Conservation (phyloP, 768 basidiomycete species). For the Lentinula sp. region DNA sequence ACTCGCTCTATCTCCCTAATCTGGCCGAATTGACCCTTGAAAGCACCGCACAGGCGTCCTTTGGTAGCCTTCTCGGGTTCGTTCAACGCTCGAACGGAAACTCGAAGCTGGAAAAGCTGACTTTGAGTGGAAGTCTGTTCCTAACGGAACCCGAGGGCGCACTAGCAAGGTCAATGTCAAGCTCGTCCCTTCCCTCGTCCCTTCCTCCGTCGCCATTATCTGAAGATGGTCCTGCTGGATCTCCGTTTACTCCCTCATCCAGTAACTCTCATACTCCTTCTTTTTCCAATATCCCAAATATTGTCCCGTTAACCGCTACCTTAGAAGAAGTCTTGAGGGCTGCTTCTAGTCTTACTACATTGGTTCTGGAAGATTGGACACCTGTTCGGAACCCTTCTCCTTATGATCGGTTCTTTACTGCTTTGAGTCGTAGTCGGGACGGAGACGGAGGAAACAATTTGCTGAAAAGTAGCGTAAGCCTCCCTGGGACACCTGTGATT, state of each 20-base stretch:
- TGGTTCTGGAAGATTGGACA: conserved; percentile 2
- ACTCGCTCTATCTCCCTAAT: background rate
- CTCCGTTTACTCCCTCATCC: background rate
- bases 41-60: background rate
- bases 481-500: background rate
- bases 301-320: background rate
- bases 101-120: background rate
- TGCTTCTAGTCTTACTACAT: background rate
- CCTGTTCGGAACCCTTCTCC: background rate
- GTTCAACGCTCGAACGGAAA: background rate
- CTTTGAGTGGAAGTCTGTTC: background rate
- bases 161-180: background rate
- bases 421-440: background rate
- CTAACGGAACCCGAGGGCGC: background rate
- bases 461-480: background rate
- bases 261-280: background rate
- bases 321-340: background rate
- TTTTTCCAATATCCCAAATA: too few relatives aligned
- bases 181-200: background rate
- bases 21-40: background rate
- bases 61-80: background rate
- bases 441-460: background rate
- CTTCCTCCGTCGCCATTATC: background rate
- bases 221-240: background rate
- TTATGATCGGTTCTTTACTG: background rate